Conservation (phyloP, 2,329 filamentous ascomycete species). For the Septoria petroselini region DNA sequence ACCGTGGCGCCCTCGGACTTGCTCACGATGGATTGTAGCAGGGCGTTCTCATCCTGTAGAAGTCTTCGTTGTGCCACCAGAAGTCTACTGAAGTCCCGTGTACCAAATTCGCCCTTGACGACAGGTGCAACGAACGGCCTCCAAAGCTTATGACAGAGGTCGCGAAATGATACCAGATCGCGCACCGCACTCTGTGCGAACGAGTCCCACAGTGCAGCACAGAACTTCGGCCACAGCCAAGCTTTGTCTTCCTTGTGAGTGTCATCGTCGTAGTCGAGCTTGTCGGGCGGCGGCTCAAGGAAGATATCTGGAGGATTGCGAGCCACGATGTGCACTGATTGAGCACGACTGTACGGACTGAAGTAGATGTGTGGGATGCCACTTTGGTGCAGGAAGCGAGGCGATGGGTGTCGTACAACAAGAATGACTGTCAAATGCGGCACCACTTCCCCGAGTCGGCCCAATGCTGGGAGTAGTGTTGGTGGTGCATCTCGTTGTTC, state of each 20-base stretch:
- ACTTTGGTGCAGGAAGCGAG: constrained; percentile 65
- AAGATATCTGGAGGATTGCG: constrained; percentile 51
- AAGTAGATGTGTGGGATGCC: constrained; percentile 78
- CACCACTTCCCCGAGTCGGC: constrained; percentile 75
- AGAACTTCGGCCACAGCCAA: constrained; percentile 77
- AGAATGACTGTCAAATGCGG: constrained; percentile 73
- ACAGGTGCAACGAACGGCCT: constrained; percentile 78
- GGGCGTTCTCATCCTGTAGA: constrained; percentile 69
- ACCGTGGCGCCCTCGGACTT: constrained; percentile 15
- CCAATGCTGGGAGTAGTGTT: constrained; percentile 76
- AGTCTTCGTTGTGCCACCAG: constrained; percentile 67
- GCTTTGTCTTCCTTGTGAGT: constrained; percentile 56
- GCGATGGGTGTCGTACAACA: constrained; percentile 68
- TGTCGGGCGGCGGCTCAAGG: constrained; percentile 32
- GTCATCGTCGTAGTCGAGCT: constrained; percentile 49
- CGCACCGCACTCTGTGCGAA: constrained; percentile 76
- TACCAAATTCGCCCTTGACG: constrained; percentile 65
- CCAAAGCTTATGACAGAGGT: constrained; percentile 75
- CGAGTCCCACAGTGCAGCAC: constrained; percentile 80
- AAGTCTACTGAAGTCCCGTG: constrained; percentile 80
- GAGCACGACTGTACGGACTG: constrained; percentile 74
- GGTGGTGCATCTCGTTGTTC: constrained; percentile 73
- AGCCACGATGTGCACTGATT: constrained; percentile 76
- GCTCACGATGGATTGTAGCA: constrained; percentile 62
- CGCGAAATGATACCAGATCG: constrained; percentile 69